Conservation (phyloP, 2,329 filamentous ascomycete genomes). For the Trichoderma sp. region DNA sequence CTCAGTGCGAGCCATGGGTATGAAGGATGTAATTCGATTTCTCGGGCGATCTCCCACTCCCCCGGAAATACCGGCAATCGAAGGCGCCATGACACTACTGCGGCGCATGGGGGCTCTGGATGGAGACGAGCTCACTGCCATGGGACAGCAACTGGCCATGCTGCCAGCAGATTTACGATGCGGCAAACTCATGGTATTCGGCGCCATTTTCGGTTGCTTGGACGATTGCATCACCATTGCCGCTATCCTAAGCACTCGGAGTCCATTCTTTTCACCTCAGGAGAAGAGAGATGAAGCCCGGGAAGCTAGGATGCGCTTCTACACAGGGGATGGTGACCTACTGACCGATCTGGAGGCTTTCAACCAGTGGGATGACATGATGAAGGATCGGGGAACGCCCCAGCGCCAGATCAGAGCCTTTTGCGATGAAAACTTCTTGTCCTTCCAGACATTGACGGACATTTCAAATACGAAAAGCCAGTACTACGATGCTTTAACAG, state of each 20-base stretch:
- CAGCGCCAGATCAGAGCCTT: constrained; percentile 68
- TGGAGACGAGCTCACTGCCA: constrained; percentile 80
- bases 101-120: constrained; percentile 85
- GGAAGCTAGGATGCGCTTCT: constrained; percentile 71
- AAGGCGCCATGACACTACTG: constrained; percentile 77
- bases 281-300: constrained; percentile 81
- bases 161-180: constrained; percentile 91
- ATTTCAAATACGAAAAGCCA: constrained; percentile 84
- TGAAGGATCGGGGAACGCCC: constrained; percentile 51
- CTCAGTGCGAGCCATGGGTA: constrained; percentile 92
- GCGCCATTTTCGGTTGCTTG: constrained; percentile 87
- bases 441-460: constrained; percentile 78
- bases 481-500: constrained; percentile 80
- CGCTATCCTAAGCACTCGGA: constrained; percentile 84
- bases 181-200: constrained; percentile 93
- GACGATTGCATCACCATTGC: constrained; percentile 87
- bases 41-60: constrained; percentile 85
- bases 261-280: constrained; percentile 80
- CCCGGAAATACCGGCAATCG: constrained; percentile 79
- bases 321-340: constrained; percentile 77
- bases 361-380: constrained; percentile 74
- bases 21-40: constrained; percentile 76
- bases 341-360: constrained; percentile 84
- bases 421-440: constrained; percentile 85
- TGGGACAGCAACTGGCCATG: constrained; percentile 90